Conservation (phyloP, 2,329 filamentous ascomycete species). For the Diaporthe nobilis region DNA sequence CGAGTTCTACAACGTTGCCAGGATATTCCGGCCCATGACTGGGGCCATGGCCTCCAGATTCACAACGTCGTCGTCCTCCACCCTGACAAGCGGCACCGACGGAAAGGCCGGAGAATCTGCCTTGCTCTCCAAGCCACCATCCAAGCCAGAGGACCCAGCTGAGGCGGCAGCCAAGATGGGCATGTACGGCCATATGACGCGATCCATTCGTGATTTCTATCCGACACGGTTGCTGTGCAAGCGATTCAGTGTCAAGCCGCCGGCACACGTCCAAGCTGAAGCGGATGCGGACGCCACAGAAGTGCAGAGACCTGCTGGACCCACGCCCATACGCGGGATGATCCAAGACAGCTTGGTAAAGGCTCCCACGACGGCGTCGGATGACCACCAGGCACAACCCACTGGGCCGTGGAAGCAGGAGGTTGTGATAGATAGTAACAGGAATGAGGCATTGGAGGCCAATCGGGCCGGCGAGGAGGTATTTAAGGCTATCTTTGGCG, state of each 20-base stretch:
- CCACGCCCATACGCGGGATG: not conserved
- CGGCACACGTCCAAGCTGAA: constrained; percentile 75
- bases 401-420: constrained; percentile 39
- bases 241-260: constrained; percentile 88
- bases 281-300: constrained; percentile 51
- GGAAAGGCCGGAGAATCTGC: constrained; percentile 44
- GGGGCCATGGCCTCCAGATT: constrained; percentile 95
- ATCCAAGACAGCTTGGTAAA: not conserved
- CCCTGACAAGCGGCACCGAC: constrained; percentile 48
- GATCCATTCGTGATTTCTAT: constrained; percentile 79
- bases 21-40: constrained; percentile 91
- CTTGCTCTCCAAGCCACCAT: constrained; percentile 62
- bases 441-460: constrained; percentile 83
- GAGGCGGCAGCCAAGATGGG: constrained; percentile 89
- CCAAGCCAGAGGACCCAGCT: constrained; percentile 80
- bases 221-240: constrained; percentile 93
- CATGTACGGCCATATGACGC: constrained; percentile 93
- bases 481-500: constrained; percentile 94
- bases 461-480: constrained; percentile 83
- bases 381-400: constrained; percentile 25
- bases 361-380: constrained; percentile 23
- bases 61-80: constrained; percentile 70
- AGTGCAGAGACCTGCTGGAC: constrained; percentile 33
- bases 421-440: constrained; percentile 74
- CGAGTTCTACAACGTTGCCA: constrained; percentile 77